Base-by-base conservation (phyloP, 352 stramenopile species). In the Phytophthora pisi region DNA sequence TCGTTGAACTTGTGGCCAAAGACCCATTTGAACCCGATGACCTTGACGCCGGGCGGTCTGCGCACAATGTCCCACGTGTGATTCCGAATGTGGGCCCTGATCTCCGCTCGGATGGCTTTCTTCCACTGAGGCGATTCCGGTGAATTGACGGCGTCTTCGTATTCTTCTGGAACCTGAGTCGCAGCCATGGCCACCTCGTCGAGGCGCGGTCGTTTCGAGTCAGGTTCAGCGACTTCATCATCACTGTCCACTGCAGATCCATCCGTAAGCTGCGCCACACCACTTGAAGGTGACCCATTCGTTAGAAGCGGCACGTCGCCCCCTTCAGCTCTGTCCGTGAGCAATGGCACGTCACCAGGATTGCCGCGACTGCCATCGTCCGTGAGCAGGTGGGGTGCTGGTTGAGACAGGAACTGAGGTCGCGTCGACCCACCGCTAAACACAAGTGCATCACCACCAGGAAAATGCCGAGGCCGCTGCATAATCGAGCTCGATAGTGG, bases 11-110 rank as follows among this genome's bases (percentile, higher is more conserved):
- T 77, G 8, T 20, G 24, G 10, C 61, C 51, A 42, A 72, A 81
- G 1, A 78, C 55, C 74, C 57, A 74, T 43, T 74, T 70, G 31
- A 8, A 65, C 3, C 64, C 61, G 26, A 80, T 62, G 1, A 67
- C 31, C 34, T 80, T 77, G 5, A 50, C 52, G 1, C 53, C 56
- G 7, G 5, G 42, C 16, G 55, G 51, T n/a, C 26, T 20, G 4
- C n/a, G 24, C 0, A 66, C 18, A 3, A 66, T 11, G 20, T 54
- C 30, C 59, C 68, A 80, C 2, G 65, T 75, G 26, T 54, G 26
- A 26, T 68, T 74, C 10, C 34, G 13, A 5, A 49, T 6, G 31
- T 61, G 58, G 5, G 61, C 31, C 11, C 51, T 10, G 9, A 59
- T 24, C 28, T 62, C 46, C 16, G 11, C 18, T 10, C 28, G 31